A percentile compares a stretch with the other conserved stretches of the same genome.
phyloP scores from a whole-genome alignment of 352 stramenopile genomes.

The Thraustochytrium sp. region DNA sequence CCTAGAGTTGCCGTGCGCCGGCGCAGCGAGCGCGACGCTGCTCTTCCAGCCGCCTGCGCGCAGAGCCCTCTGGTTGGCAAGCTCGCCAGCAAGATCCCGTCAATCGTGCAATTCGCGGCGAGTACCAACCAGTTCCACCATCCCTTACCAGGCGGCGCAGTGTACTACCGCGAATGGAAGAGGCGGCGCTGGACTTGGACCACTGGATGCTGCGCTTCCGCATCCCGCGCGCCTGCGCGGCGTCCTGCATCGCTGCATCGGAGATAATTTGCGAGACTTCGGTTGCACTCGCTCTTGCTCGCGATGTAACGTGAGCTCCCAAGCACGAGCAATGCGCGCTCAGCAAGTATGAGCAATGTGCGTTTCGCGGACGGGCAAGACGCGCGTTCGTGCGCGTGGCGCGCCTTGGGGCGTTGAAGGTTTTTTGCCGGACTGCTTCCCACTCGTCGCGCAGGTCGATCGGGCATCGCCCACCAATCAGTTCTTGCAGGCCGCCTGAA shows the following conservation, averaged over 20 bases:
- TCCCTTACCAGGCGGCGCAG: not conserved
- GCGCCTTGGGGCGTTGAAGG: no score
- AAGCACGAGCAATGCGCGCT: no score
- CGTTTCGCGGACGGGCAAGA: no score
- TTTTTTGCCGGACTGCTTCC: no score
- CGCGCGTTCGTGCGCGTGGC: no score
- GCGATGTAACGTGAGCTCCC: no score
- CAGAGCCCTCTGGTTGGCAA: not conserved
- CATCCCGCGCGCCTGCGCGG: not conserved
- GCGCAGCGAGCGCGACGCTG: not conserved
- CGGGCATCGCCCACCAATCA: no score
- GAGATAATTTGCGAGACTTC: no score
- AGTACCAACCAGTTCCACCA: not conserved
- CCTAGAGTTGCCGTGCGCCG: not conserved
- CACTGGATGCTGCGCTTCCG: not conserved
- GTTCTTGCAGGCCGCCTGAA: no score
- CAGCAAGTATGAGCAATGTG: no score
- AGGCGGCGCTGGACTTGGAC: not conserved
- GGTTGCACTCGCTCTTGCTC: no score
- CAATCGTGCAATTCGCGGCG: not conserved
- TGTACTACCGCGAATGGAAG: slow-evolving; percentile 19
- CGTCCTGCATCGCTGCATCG: not conserved
- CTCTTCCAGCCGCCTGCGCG: not conserved
- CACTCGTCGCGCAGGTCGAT: no score
- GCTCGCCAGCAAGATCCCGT: not conserved